Evolutionary conservation across 176 grass and related monocot species (phyloP).

Genomic region (sorghum (Sorghum bicolor)): Sorghum_bicolor_NCBIv3 NC_012870.2:74021001-74021500

Average conservation of each 20-base stretch:
- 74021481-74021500: constrained; percentile 24
- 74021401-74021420: neutral
- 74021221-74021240: too few relatives aligned
- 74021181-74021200: too few relatives aligned
- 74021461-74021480: constrained; percentile 14
- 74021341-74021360: neutral
- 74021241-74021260: neutral
- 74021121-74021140: neutral
- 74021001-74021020: neutral
- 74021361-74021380: neutral
- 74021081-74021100: neutral
- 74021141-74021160: neutral
- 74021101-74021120: neutral
- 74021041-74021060: neutral
- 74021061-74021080: neutral
- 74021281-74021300: neutral
- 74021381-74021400: neutral
- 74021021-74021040: neutral
- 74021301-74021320: neutral
- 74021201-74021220: too few relatives aligned
- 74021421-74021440: neutral
- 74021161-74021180: too few relatives aligned
- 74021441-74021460: neutral
- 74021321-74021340: neutral
- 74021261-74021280: neutral